These are phyloP conservation scores for Sisymbrium irio DNA, from an alignment of 345 rosid genomes.

Conservation along the genomic window DNA sequence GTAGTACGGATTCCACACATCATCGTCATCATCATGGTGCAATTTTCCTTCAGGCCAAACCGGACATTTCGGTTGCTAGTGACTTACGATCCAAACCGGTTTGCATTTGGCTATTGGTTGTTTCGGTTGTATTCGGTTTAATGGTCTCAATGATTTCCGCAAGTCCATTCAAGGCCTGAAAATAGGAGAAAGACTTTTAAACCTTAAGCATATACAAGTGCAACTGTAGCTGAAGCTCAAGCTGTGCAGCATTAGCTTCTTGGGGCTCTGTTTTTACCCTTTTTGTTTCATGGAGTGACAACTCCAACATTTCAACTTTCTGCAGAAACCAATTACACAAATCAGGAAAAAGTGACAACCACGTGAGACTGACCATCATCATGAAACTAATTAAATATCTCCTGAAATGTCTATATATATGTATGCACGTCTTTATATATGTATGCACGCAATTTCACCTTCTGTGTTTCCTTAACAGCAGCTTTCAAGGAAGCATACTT, in stretches of 20 bases:
- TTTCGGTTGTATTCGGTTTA: conserved; percentile 21
- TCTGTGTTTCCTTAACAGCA: conserved; percentile 4
- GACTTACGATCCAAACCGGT: conserved; percentile 16
- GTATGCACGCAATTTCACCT: background rate
- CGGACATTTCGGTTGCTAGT: background rate
- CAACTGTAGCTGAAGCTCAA: background rate
- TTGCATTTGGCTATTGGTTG: background rate
- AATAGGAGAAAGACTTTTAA: background rate
- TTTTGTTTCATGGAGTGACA: conserved; percentile 24
- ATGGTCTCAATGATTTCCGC: conserved; percentile 10
- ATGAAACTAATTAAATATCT: background rate
- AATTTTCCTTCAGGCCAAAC: background rate
- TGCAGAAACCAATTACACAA: conserved; percentile 13
- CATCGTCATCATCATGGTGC: conserved; percentile 1
- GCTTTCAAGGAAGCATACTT: conserved; percentile 13
- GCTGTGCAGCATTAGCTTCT: background rate
- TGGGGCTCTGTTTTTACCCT: conserved; percentile 12
- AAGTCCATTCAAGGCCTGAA: conserved; percentile 14
- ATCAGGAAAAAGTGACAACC: background rate
- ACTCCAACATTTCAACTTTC: conserved; percentile 22
- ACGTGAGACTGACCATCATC: background rate
- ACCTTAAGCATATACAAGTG: background rate
- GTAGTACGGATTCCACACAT: conserved; percentile 22
- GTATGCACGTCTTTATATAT: too few species aligned
- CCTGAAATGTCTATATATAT: background rate